Evolutionary conservation across 2,329 filamentous ascomycete genomes (phyloP).

Genomic region (Westerdykella ornata): DNA sequence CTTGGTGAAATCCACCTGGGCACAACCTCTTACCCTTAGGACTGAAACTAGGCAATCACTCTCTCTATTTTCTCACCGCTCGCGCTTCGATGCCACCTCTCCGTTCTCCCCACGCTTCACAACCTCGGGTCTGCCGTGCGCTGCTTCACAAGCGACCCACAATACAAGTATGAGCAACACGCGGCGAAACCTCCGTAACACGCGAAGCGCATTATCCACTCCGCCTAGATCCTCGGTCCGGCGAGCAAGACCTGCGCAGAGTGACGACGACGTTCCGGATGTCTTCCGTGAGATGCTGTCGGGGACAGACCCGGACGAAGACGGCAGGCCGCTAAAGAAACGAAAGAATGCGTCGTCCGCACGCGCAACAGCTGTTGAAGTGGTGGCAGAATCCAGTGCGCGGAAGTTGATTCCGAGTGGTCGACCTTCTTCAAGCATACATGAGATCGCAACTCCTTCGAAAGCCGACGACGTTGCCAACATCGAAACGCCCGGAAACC

Average conservation of each 20-base stretch:
- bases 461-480: constrained; percentile 5
- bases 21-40: no score
- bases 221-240: constrained; percentile 23
- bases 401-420: no score
- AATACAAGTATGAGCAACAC: no score
- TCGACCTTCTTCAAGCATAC: constrained; percentile 1
- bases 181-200: no score
- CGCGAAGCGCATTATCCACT: neutral
- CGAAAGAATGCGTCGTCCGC: constrained; percentile 19
- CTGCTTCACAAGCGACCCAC: no score
- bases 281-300: constrained; percentile 44
- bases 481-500: constrained; percentile 10
- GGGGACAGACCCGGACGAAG: constrained; percentile 30
- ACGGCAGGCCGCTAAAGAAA: constrained; percentile 37
- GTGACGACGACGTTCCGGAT: constrained; percentile 33
- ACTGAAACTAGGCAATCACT: no score
- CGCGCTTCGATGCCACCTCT: no score
- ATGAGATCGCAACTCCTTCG: neutral
- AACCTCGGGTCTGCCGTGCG: no score
- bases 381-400: no score
- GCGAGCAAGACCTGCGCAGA: constrained; percentile 12
- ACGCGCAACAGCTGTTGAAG: constrained; percentile 1
- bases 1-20: no score
- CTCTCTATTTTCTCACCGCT: no score
- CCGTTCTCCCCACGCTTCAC: no score